Evolutionary conservation across 495 filamentous ascomycete species (phyloP).

Genomic region (Penicillium coprophilum): DNA sequence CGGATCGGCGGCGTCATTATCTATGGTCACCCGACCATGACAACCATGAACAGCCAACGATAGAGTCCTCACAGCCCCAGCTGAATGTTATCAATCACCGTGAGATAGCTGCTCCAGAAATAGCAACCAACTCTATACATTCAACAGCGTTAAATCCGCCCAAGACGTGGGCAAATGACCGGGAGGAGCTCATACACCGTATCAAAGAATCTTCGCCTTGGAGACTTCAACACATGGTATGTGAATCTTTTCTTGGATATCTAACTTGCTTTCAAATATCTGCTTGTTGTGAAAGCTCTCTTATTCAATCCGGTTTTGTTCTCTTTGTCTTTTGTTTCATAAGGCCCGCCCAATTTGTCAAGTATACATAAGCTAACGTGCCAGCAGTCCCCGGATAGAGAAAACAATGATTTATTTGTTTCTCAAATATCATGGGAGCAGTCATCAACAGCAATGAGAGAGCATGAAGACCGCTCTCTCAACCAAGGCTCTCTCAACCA

Average conservation of each 20-base stretch:
- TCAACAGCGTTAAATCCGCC: slow-evolving; percentile 15
- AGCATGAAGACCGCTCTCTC: slow-evolving; percentile 9
- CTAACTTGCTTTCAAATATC: neutral
- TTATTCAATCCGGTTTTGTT: neutral
- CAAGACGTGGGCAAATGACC: slow-evolving; percentile 45
- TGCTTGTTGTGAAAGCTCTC: neutral
- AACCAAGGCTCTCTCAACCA: slow-evolving; percentile 5
- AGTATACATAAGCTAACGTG: slow-evolving; percentile 13
- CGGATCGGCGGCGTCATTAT: slow-evolving; percentile 36
- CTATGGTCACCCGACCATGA: slow-evolving; percentile 30
- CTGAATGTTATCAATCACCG: slow-evolving; percentile 11
- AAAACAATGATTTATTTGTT: slow-evolving; percentile 7
- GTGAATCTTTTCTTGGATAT: slow-evolving; percentile 24
- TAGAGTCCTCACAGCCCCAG: slow-evolving; percentile 18
- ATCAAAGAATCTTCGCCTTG: slow-evolving; percentile 84
- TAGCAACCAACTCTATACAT: neutral
- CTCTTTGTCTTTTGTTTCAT: neutral
- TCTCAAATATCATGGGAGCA: slow-evolving; percentile 12
- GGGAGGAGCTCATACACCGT: slow-evolving; percentile 78
- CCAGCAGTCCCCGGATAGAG: slow-evolving; percentile 11
- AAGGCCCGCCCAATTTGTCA: neutral
- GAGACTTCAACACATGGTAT: slow-evolving; percentile 64
- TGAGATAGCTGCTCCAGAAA: slow-evolving; percentile 8
- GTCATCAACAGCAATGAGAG: slow-evolving; percentile 9
- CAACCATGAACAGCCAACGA: slow-evolving; percentile 19